Evolutionary conservation across 2,329 filamentous ascomycete species (phyloP), one percentile per base, ranked within the genome.

Genomic region (Thielaviopsis euricoi): DNA sequence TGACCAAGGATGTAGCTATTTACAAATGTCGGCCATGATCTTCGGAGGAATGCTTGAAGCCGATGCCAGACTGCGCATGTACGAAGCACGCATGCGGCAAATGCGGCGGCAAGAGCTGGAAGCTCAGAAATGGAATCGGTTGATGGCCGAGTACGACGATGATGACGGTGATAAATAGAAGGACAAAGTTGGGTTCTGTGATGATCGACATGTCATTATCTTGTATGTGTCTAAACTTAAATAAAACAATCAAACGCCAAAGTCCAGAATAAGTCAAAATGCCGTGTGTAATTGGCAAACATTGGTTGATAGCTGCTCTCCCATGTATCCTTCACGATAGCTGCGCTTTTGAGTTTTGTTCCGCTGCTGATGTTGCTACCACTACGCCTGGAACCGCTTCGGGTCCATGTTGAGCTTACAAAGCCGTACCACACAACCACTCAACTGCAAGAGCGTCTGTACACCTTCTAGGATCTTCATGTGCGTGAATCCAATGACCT

Each of bases 391-490:
- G 67, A 96, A 96, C 61, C 86, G 78, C 68, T 86, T 84, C 2
- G 89, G 86, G 66, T 95, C 87, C 91, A 98, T 97, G 70, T 96
- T 96, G 69, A 97, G 84, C 75, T 86, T 95, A 73, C 89, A 93
- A 58, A 98, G 76, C 65, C 91, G 84, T 17, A 88, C 89, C 22
- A 98, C 79, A 68, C 91, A 97, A 12, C 91, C 93, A 67, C 89
- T 94, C 52, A 98, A 77, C 71, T 98, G 93, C 60, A 98, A 78
- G 62, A 96, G 79, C 7, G 91, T 96, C 72, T 97, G 91, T 23
- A 98, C 88, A 29, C 93, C 93, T 68, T 98, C 93, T n/a, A 98
- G 75, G 58, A 98, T 91, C 70, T 94, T 90, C 93, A 98, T 98
- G 68, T 98, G 93, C 2, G 93, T 95, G 71, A 97, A 97, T 56